Percentiles rank a stretch among this genome's conserved stretches.
phyloP scores from a whole-genome alignment of 192 early-diverging fungal species.

The Mortierella claussenii region DNA sequence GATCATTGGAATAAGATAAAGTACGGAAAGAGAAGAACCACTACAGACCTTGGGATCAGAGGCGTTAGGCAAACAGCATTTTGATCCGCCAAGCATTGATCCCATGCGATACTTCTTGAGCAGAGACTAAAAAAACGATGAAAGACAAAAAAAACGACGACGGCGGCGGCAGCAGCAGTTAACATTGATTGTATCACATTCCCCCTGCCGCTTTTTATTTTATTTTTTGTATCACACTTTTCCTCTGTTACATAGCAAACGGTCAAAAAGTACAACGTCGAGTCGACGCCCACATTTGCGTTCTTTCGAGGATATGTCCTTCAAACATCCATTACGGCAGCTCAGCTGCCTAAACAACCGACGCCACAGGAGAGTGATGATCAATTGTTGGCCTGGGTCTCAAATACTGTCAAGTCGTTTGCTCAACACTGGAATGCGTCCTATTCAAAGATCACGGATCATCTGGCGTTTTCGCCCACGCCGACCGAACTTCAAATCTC shows the following conservation, averaged over 20 bases:
- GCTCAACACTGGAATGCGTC: constrained; percentile 43
- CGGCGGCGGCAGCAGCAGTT: no score
- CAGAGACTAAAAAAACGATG: no score
- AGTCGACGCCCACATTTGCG: constrained; percentile 29
- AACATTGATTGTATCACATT: no score
- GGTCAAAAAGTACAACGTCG: constrained; percentile 34
- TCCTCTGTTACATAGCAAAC: constrained; percentile 16
- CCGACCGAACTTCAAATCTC: constrained; percentile 38
- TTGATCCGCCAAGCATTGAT: no score
- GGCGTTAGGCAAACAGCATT: no score
- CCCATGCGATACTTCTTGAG: no score
- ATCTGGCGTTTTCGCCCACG: constrained; percentile 43
- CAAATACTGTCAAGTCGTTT: constrained; percentile 16
- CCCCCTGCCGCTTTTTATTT: not conserved
- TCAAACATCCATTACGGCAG: constrained; percentile 34
- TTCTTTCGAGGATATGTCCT: constrained; percentile 38
- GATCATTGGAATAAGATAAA: no score
- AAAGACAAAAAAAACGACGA: no score
- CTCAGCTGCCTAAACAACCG: constrained; percentile 20
- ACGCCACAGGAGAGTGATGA: constrained; percentile 40
- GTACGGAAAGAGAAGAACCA: no score
- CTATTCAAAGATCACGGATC: constrained; percentile 49
- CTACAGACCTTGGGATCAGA: no score
- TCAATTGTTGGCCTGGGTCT: constrained; percentile 32
- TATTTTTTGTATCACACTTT: not conserved